Conservation (phyloP, 1,284 basidiomycete genomes). For the Erythrobasidium hasegawianum region DNA sequence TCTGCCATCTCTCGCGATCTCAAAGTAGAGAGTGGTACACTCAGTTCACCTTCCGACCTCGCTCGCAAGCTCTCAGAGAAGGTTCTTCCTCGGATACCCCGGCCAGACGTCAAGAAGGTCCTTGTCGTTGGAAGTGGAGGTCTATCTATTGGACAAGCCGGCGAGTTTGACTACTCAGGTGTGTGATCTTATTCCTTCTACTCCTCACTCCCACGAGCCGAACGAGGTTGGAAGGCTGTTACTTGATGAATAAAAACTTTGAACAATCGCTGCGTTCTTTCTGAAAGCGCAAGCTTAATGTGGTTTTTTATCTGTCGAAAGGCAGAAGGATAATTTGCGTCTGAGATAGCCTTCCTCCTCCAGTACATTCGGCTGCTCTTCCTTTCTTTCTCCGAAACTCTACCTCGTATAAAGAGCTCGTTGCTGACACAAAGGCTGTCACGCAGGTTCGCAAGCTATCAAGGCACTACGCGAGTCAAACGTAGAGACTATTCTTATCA, state of each 20-base stretch:
- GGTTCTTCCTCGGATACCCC: slow-evolving; percentile 78
- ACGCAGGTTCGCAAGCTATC: slow-evolving; percentile 78
- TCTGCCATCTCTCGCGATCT: slow-evolving; percentile 2
- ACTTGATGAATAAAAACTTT: slow-evolving; percentile 24
- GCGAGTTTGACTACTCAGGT: slow-evolving; percentile 99
- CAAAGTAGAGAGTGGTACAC: slow-evolving; percentile 15
- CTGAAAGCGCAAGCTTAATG: slow-evolving; percentile 21
- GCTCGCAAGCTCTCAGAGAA: slow-evolving; percentile 85
- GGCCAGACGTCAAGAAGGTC: slow-evolving; percentile 89
- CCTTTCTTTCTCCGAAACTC: not conserved
- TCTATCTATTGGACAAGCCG: slow-evolving; percentile 94
- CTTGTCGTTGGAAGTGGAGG: slow-evolving; percentile 95
- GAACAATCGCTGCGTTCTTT: slow-evolving; percentile 34
- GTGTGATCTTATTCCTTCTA: slow-evolving; percentile 37
- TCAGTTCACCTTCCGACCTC: slow-evolving; percentile 71
- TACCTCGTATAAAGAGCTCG: too few species aligned
- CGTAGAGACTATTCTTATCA: slow-evolving; percentile 90
- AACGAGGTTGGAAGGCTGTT: not conserved
- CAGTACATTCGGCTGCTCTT: slow-evolving; percentile 6
- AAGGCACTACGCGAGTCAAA: slow-evolving; percentile 96
- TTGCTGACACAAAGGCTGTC: not conserved
- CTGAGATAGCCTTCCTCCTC: not conserved
- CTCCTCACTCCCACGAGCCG: not conserved
- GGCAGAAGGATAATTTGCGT: slow-evolving; percentile 33
- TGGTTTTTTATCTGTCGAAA: slow-evolving; percentile 21